Evolutionary conservation across 2,329 filamentous ascomycete genomes (phyloP).

Genomic region (Aspergillus sclerotialis): DNA sequence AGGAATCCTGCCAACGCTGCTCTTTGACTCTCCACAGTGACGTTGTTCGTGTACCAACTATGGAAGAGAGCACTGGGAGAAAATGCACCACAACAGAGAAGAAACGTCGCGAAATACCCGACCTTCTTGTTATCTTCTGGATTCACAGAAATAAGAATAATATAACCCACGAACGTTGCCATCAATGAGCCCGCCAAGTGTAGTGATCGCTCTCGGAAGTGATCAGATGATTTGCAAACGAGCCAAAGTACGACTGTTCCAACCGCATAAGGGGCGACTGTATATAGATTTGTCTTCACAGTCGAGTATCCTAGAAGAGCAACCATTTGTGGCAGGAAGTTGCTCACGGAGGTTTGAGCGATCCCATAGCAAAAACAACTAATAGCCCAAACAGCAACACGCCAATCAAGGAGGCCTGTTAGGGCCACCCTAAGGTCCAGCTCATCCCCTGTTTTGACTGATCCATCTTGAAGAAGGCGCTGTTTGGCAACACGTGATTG

Average conservation of each 20-base stretch:
- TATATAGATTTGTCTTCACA: slow-evolving; percentile 14
- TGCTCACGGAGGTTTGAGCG: slow-evolving; percentile 3
- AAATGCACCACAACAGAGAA: slow-evolving; percentile 6
- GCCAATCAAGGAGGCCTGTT: slow-evolving; percentile 1
- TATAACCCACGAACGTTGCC: slow-evolving; percentile 9
- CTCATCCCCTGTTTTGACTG: slow-evolving; percentile 2
- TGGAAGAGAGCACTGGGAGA: slow-evolving; percentile 7
- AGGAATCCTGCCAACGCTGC: slow-evolving; percentile 7
- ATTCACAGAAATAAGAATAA: slow-evolving; percentile 8
- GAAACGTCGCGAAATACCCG: slow-evolving; percentile 10
- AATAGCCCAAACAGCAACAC: slow-evolving; percentile 10
- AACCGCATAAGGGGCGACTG: slow-evolving; percentile 5
- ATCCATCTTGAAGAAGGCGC: slow-evolving; percentile 4
- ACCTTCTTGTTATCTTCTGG: slow-evolving; percentile 4
- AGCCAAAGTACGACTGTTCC: slow-evolving; percentile 8
- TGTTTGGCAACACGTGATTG: slow-evolving; percentile 1
- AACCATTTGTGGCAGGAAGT: slow-evolving; percentile 5
- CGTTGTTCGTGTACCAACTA: slow-evolving; percentile 9
- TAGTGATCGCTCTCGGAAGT: slow-evolving; percentile 13
- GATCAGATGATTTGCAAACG: slow-evolving; percentile 10
- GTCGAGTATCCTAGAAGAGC: slow-evolving; percentile 11
- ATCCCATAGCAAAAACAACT: slow-evolving; percentile 5
- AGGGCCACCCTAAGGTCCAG: slow-evolving; percentile 1
- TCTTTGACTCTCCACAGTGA: slow-evolving; percentile 4
- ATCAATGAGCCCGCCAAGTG: slow-evolving; percentile 9